Conservation (phyloP, 2,329 filamentous ascomycete genomes). For the Clarireedia paspali region DNA sequence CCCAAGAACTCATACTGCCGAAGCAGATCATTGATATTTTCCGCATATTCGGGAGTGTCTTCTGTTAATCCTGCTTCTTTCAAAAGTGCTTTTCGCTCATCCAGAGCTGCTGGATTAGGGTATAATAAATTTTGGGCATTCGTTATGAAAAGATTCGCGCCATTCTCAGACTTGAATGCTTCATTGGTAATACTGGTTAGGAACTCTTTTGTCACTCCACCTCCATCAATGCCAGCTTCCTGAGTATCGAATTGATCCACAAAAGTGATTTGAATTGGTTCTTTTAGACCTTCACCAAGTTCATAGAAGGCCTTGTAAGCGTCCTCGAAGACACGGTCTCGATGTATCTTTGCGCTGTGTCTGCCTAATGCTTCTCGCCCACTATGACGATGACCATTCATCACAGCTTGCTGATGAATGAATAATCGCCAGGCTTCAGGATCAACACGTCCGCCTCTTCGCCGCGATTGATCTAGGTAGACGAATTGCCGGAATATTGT, state of each 20-base stretch:
- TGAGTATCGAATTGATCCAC: constrained; percentile 79
- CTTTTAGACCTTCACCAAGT: constrained; percentile 77
- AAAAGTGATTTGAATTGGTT: constrained; percentile 94
- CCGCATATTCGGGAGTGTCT: constrained; percentile 47
- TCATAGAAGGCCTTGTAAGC: constrained; percentile 77
- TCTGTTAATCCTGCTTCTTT: constrained; percentile 44
- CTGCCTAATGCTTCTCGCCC: constrained; percentile 38
- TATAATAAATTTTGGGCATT: constrained; percentile 84
- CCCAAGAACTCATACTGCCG: constrained; percentile 85
- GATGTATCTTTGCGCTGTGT: constrained; percentile 73
- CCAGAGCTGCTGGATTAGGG: constrained; percentile 73
- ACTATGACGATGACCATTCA: constrained; percentile 14
- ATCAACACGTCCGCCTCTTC: constrained; percentile 65
- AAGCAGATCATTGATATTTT: constrained; percentile 52
- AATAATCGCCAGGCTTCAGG: constrained; percentile 67
- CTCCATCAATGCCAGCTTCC: constrained; percentile 93
- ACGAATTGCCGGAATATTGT: constrained; percentile 92
- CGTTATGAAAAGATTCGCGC: constrained; percentile 63
- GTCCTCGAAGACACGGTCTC: constrained; percentile 76
- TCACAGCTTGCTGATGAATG: constrained; percentile 36
- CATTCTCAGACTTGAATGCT: constrained; percentile 56
- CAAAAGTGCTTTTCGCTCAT: constrained; percentile 56
- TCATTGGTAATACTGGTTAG: constrained; percentile 81
- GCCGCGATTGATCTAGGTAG: constrained; percentile 66
- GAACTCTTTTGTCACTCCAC: constrained; percentile 96